A percentile compares a stretch with the other conserved stretches of the same genome.
These are phyloP conservation scores for Tricholoma hemisulphureum DNA, from an alignment of 768 basidiomycete species.

Conservation along the genomic window DNA sequence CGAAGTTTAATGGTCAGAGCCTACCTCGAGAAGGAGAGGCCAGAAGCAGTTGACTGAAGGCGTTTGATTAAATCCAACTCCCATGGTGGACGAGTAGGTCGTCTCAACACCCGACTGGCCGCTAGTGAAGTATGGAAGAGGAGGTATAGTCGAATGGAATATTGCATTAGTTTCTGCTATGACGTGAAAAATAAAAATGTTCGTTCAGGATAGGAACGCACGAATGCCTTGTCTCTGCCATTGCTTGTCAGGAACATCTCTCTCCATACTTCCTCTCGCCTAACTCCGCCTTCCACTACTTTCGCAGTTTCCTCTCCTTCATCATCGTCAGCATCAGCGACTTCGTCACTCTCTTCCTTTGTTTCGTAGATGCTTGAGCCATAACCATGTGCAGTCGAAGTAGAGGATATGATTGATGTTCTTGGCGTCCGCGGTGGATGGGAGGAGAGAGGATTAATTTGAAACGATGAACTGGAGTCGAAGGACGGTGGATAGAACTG, in stretches of 20 bases:
- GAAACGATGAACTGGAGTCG: slow-evolving; percentile 62
- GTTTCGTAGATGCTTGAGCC: slow-evolving; percentile 44
- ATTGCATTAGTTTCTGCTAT: slow-evolving; percentile 81
- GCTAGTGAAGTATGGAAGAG: slow-evolving; percentile 61
- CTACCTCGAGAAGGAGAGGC: slow-evolving; percentile 76
- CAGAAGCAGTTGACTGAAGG: slow-evolving; percentile 58
- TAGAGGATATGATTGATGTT: slow-evolving; percentile 45
- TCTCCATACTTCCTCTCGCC: slow-evolving; percentile 71
- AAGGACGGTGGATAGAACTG: slow-evolving; percentile 59
- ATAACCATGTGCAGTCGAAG: slow-evolving; percentile 36
- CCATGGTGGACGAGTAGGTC: slow-evolving; percentile 46
- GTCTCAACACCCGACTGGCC: slow-evolving; percentile 46
- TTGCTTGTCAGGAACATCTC: slow-evolving; percentile 76
- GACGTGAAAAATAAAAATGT: neutral
- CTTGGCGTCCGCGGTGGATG: slow-evolving; percentile 79
- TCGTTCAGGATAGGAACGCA: slow-evolving; percentile 38
- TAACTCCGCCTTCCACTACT: slow-evolving; percentile 46
- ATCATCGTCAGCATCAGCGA: slow-evolving; percentile 36
- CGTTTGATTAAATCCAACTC: slow-evolving; percentile 58
- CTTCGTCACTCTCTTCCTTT: slow-evolving; percentile 39
- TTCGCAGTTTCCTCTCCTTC: slow-evolving; percentile 43
- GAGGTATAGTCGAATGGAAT: slow-evolving; percentile 72
- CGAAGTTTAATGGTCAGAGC: neutral
- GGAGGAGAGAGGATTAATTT: slow-evolving; percentile 77
- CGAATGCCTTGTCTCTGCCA: slow-evolving; percentile 84